Percentiles rank a stretch among this genome's conserved stretches.
Evolutionary conservation across 2,329 filamentous ascomycete species (phyloP).

Genomic region (Sporothrix luriei): DNA sequence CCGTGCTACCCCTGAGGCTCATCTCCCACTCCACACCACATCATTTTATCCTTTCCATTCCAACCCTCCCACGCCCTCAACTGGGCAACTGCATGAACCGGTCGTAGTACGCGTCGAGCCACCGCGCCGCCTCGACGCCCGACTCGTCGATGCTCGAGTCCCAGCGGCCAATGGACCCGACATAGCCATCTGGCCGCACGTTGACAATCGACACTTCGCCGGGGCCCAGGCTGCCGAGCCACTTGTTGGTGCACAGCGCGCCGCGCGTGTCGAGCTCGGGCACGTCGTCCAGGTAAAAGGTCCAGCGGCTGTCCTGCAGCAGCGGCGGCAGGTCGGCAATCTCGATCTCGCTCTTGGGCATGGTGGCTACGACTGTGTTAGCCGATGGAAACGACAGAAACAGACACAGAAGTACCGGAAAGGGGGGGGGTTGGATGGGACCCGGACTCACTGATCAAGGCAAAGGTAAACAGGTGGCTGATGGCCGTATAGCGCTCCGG

Average conservation of each 20-base stretch:
- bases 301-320: conserved; percentile 68
- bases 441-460: conserved; percentile 61
- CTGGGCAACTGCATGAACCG: conserved; percentile 57
- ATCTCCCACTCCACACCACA: conserved; percentile 6
- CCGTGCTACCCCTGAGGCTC: conserved; percentile 16
- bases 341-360: conserved; percentile 65
- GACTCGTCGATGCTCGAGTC: conserved; percentile 55
- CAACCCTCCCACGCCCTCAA: conserved; percentile 8
- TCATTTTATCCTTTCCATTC: background rate
- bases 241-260: conserved; percentile 65
- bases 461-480: conserved; percentile 70
- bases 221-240: conserved; percentile 62
- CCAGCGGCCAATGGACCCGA: conserved; percentile 64
- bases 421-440: background rate
- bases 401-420: background rate
- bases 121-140: conserved; percentile 56
- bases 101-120: conserved; percentile 59
- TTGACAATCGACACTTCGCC: conserved; percentile 66
- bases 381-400: conserved; percentile 37
- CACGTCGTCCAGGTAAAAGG: conserved; percentile 70
- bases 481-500: conserved; percentile 69
- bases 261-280: conserved; percentile 58
- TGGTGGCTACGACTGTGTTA: conserved; percentile 51
- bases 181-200: conserved; percentile 73
- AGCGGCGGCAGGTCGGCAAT: conserved; percentile 64